phyloP scores from a whole-genome alignment of 306 rosid species.

The Fagus sylvatica region DNA sequence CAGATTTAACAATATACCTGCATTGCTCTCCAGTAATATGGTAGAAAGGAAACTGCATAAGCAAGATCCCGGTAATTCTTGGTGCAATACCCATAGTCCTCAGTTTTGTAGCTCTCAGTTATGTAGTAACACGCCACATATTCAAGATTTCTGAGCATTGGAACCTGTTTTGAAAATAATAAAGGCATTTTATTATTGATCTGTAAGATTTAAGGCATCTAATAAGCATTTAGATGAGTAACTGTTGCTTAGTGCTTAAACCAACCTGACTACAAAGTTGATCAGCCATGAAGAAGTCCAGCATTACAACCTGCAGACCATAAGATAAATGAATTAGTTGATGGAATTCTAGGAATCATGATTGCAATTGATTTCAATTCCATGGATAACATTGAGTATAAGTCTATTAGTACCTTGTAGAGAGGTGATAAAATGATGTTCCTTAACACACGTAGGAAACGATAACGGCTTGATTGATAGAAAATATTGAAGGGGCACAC shows the following conservation, averaged over 20 bases:
- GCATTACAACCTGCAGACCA: conserved; percentile 81
- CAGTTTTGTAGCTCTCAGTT: conserved; percentile 95
- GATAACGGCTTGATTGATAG: conserved; percentile 76
- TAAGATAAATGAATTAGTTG: neutral
- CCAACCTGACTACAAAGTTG: conserved; percentile 98
- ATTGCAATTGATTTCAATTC: neutral
- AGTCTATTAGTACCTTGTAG: conserved; percentile 61
- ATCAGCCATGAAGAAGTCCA: conserved; percentile 99
- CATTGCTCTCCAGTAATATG: conserved; percentile 99
- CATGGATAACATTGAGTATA: neutral
- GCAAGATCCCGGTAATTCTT: conserved; percentile 79
- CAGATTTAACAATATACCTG: conserved; percentile 49
- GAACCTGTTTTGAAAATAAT: conserved; percentile 55
- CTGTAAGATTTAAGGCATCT: neutral
- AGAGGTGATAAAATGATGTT: conserved; percentile 88
- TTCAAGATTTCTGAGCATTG: conserved; percentile 87
- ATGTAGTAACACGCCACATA: conserved; percentile 87
- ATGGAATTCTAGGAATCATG: neutral
- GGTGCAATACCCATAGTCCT: conserved; percentile 82
- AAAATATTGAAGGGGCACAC: conserved; percentile 78
- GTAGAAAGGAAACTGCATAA: conserved; percentile 90
- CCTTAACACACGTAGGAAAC: conserved; percentile 80
- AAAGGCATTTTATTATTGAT: neutral
- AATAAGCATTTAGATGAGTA: neutral
- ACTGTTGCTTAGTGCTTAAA: neutral